Base-by-base conservation (phyloP, 176 grass and related monocot genomes). In the Raddia distichophylla region DNA sequence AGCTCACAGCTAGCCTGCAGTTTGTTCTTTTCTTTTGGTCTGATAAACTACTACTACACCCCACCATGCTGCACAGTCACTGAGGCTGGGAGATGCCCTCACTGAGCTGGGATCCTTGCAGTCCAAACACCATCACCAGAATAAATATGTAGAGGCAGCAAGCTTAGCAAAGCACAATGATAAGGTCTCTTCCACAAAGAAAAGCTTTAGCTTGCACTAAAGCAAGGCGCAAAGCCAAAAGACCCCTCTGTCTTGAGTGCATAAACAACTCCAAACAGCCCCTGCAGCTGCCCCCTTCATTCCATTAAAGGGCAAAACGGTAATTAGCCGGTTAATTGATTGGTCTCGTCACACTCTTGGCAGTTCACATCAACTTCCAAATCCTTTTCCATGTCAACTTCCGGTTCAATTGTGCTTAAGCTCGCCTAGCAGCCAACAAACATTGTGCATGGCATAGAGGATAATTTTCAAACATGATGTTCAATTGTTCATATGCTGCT, bases 1-100 rank as follows among this genome's bases (percentile, higher is more conserved):
- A 83, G 74, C n/a, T 86, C 74, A 90, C 83, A 90, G 88, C 88
- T 86, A 90, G 83, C 79, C 18, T 66, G 80, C 67, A 65, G 49
- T 69, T 56, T 77, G 78, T 76, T 85, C 72, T 85, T 64, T 84
- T 89, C 69, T 18, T 84, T 74, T 16, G 83, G 44, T 62, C 68
- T 56, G 67, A 61, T 82, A 82, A 76, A 82, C 50, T 78, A 73
- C n/a, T 16, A 86, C 77, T 75, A 50, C 69, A 66, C 60, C 78
- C 77, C 77, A 86, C 72, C 71, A 58, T 44, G 65, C 72, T 44
- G 65, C 72, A 86, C 73, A 78, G 52, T 73, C 87, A 69, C 56
- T 53, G 44, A 73, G 76, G 64, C 14, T 49, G 47, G 2, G 13
- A 37, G 19, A 50, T 22, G 72, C 60, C 55, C 52, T 76, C 76